These are phyloP conservation scores for Teunomyces gatunensis DNA, from an alignment of 805 yeast genomes.

Conservation along the genomic window DNA sequence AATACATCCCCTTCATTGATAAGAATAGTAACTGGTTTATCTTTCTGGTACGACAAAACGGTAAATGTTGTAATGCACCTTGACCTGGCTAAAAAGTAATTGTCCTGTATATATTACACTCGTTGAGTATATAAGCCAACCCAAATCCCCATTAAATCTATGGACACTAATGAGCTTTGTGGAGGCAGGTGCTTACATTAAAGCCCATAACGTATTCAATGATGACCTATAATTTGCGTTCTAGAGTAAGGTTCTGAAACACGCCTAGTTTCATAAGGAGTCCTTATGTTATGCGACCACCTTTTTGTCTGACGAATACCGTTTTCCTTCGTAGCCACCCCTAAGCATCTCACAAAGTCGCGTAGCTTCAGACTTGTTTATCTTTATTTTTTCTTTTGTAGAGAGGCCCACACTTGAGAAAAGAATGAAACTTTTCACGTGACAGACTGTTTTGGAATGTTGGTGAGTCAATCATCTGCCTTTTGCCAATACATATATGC, in stretches of 20 bases:
- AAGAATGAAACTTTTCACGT: not conserved
- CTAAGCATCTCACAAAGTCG: not conserved
- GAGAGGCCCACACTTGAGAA: no score
- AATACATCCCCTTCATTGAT: no score
- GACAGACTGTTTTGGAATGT: not conserved
- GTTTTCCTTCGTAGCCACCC: not conserved
- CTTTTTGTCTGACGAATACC: slow-evolving; percentile 18
- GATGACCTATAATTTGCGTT: slow-evolving; percentile 51
- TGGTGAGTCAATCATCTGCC: not conserved
- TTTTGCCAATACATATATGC: not conserved
- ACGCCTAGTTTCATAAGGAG: slow-evolving; percentile 46
- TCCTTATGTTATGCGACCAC: slow-evolving; percentile 41
- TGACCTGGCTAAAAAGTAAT: no score
- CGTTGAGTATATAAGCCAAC: not conserved
- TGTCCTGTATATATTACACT: not conserved
- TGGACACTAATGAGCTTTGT: slow-evolving; percentile 1
- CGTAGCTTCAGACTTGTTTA: no score
- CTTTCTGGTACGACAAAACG: no score
- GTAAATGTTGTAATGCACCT: no score
- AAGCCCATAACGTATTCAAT: slow-evolving; percentile 13
- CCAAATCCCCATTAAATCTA: not conserved
- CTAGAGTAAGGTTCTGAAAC: slow-evolving; percentile 40
- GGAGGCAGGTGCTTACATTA: slow-evolving; percentile 4
- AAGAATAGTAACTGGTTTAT: no score
- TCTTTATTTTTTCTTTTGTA: no score